Percentiles rank a stretch among this genome's conserved stretches.
phyloP scores from a whole-genome alignment of 768 basidiomycete species.

The Ephemerocybe angulata region DNA sequence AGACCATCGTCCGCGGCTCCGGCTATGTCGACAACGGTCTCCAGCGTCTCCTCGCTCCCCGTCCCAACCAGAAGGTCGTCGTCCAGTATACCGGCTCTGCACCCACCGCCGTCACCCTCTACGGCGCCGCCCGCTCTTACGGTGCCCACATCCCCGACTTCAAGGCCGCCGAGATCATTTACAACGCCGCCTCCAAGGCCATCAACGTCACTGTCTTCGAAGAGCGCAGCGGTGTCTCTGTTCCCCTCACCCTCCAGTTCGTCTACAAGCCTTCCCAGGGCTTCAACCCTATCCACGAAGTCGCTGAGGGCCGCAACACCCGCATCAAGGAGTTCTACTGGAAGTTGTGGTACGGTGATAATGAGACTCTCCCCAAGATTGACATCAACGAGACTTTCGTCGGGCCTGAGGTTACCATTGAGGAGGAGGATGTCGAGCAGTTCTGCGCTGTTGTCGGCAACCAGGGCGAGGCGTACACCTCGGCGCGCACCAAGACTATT shows the following conservation, averaged over 20 bases:
- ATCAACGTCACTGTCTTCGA: conserved; percentile 80
- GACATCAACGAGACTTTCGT: conserved; percentile 78
- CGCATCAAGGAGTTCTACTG: conserved; percentile 98
- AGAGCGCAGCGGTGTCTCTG: conserved; percentile 69
- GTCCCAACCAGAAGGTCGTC: conserved; percentile 73
- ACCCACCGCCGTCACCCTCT: conserved; percentile 60
- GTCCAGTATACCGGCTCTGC: conserved; percentile 44
- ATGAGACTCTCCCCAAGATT: conserved; percentile 72
- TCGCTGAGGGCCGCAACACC: conserved; percentile 75
- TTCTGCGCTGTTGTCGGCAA: conserved; percentile 96
- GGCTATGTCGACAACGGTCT: conserved; percentile 88
- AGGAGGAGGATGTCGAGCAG: conserved; percentile 70
- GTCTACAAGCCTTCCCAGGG: conserved; percentile 84
- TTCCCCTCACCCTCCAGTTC: conserved; percentile 83
- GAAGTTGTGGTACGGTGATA: conserved; percentile 95
- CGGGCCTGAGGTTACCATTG: conserved; percentile 82
- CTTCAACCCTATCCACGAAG: conserved; percentile 90
- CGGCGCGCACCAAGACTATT: conserved; percentile 60
- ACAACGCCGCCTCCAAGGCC: conserved; percentile 42
- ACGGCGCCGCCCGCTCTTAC: conserved; percentile 76
- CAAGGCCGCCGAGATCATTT: conserved; percentile 79
- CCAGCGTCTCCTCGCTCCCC: conserved; percentile 80
- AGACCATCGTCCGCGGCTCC: conserved; percentile 82
- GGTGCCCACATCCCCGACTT: conserved; percentile 70
- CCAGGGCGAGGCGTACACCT: conserved; percentile 87